Evolutionary conservation across 2,329 filamentous ascomycete genomes (phyloP).

Genomic region (Xylaria sp.): DNA sequence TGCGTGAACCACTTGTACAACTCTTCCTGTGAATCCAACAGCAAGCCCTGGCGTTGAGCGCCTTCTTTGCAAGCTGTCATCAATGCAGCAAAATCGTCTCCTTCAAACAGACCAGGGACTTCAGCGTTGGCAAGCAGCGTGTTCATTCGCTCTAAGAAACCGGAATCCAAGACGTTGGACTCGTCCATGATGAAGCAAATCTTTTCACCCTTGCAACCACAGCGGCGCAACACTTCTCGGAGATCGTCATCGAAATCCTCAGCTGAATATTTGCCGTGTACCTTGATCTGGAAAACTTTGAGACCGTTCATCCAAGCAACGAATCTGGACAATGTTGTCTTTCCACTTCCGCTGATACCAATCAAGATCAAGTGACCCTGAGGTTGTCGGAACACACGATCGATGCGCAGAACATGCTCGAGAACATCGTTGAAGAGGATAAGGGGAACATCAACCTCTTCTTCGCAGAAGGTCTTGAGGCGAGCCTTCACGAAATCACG

Average conservation of each 20-base stretch:
- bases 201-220: conserved; percentile 97
- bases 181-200: conserved; percentile 99
- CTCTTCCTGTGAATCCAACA: conserved; percentile 96
- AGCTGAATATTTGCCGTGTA: conserved; percentile 95
- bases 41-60: conserved; percentile 87
- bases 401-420: conserved; percentile 95
- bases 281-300: conserved; percentile 99
- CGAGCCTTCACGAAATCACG: conserved; percentile 97
- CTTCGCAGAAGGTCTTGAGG: conserved; percentile 96
- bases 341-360: conserved; percentile 95
- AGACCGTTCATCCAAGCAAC: conserved; percentile 99
- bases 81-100: conserved; percentile 95
- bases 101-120: conserved; percentile 95
- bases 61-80: conserved; percentile 99
- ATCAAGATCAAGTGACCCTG: conserved; percentile 98
- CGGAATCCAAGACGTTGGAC: conserved; percentile 95
- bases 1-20: conserved; percentile 99
- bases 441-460: conserved; percentile 96
- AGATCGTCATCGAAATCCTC: conserved; percentile 99
- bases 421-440: conserved; percentile 99
- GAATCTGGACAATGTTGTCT: conserved; percentile 95
- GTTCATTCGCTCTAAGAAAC: conserved; percentile 99
- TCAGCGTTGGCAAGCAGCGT: conserved; percentile 98
- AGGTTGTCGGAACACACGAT: conserved; percentile 96
- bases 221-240: conserved; percentile 84